These are phyloP conservation scores for Sclerotinia trifoliorum DNA, from an alignment of 2,329 filamentous ascomycete species.

Conservation along the genomic window DNA sequence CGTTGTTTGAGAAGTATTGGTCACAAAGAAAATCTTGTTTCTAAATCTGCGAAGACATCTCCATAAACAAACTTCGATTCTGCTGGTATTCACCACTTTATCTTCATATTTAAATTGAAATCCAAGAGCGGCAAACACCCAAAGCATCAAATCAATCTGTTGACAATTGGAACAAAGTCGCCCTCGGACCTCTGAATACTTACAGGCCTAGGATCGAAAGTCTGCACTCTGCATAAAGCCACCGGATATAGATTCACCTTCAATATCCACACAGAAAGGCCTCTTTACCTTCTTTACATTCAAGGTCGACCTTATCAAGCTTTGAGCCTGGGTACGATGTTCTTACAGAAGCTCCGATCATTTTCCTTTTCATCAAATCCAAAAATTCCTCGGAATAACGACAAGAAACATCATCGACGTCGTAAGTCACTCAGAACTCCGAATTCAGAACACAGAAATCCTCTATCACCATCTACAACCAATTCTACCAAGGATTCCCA, in stretches of 20 bases:
- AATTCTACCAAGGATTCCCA: slow-evolving; percentile 15
- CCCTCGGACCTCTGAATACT: neutral
- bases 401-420: neutral
- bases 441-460: slow-evolving; percentile 11
- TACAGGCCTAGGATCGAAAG: neutral
- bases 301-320: neutral
- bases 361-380: slow-evolving; percentile 2
- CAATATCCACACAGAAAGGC: no score
- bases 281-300: no score
- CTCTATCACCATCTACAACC: slow-evolving; percentile 17
- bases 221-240: neutral
- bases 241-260: neutral
- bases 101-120: neutral
- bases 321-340: neutral
- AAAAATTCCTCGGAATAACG: neutral
- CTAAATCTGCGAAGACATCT: neutral
- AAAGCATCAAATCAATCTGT: neutral
- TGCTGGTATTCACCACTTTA: no score
- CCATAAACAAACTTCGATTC: neutral
- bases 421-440: neutral
- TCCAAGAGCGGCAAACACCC: slow-evolving; percentile 13
- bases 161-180: neutral
- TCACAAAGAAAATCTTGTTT: slow-evolving; percentile 9
- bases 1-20: neutral
- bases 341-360: slow-evolving; percentile 18